phyloP scores from a whole-genome alignment of 2,329 filamentous ascomycete species.

The Diaporthe sp. region DNA sequence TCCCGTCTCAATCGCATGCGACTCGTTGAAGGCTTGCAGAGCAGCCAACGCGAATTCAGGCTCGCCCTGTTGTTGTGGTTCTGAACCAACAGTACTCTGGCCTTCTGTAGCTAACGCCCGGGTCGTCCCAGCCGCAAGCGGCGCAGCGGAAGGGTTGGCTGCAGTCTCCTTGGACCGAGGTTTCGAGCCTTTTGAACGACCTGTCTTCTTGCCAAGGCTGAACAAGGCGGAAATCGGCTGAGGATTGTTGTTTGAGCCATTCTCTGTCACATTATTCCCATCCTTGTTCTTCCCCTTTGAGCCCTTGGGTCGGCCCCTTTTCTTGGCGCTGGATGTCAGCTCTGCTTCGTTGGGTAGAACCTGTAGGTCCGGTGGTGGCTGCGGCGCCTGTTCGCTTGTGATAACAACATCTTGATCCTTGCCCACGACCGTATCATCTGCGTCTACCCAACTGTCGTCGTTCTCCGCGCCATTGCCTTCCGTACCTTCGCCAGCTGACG shows the following conservation, averaged over 20 bases:
- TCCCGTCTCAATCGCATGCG: not conserved
- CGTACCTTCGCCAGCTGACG: slow-evolving; percentile 34
- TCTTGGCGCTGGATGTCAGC: slow-evolving; percentile 51
- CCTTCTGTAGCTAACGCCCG: not conserved
- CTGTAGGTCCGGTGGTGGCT: slow-evolving; percentile 23
- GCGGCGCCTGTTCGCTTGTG: slow-evolving; percentile 17
- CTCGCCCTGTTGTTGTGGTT: slow-evolving; percentile 25
- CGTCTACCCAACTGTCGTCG: slow-evolving; percentile 62
- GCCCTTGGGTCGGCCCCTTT: slow-evolving; percentile 65
- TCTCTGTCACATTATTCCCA: slow-evolving; percentile 19
- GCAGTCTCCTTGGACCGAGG: slow-evolving; percentile 54
- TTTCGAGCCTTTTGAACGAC: slow-evolving; percentile 63
- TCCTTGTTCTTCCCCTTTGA: slow-evolving; percentile 65
- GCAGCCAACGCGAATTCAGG: slow-evolving; percentile 35
- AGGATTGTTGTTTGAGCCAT: slow-evolving; percentile 10
- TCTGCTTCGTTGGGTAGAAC: slow-evolving; percentile 32
- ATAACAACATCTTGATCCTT: slow-evolving; percentile 26
- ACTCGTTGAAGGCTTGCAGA: slow-evolving; percentile 34
- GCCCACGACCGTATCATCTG: slow-evolving; percentile 52
- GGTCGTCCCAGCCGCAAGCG: not conserved
- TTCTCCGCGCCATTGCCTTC: slow-evolving; percentile 40
- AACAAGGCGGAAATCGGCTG: slow-evolving; percentile 37
- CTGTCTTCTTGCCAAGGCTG: slow-evolving; percentile 46
- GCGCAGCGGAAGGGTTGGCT: slow-evolving; percentile 13
- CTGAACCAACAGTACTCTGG: slow-evolving; percentile 19